Evolutionary conservation across 1,284 basidiomycete species (phyloP), one percentile per base, ranked within the genome.

Genomic region (Trametes versicolor): DNA sequence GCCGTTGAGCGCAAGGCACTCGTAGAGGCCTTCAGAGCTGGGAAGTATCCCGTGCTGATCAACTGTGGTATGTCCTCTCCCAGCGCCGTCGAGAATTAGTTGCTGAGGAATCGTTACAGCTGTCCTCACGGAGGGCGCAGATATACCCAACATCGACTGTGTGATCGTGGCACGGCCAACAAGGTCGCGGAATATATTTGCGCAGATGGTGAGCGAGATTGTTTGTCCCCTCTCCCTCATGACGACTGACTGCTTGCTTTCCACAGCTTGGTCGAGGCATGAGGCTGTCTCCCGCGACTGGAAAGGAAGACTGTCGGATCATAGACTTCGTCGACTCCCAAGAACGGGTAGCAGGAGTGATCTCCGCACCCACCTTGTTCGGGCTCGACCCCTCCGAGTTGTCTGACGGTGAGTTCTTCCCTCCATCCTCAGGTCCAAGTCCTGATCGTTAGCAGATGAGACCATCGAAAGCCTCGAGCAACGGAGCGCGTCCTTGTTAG

Each of bases 91-190:
- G 27, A 47, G 21, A 47, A 13, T 19, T 49, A 23, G n/a, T 34
- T 6, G 21, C 29, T 62, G 29, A 63, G 29, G 2, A 15, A 10
- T 53, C 13, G 19, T 17, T 1, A 37, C 59, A 95, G 94, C 92
- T 27, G 93, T 99, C 58, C 82, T 99, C 69, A 97, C 95, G 0
- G 96, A 98, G 80, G 96, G 96, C 1, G 86, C 94, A 8, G 95
- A 96, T 78, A 94, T 97, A 55, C 94, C 94, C 0, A 94, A 94
- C 72, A 94, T 98, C 60, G 97, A 99, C 73, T 98, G 96, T 68
- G 86, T 98, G 9, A 77, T 98, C 29, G 82, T 99, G 12, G 95
- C 92, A 21, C 85, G 93, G 37, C 95, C 97, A 12, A 98, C 97
- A 0, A 84, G 91, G 29, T 98, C 96, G 13, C 84, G 89, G 36